Percentiles rank a stretch among this genome's conserved stretches.
Evolutionary conservation across 306 rosid species (phyloP).

Genomic region (Bauhinia variegata): DNA sequence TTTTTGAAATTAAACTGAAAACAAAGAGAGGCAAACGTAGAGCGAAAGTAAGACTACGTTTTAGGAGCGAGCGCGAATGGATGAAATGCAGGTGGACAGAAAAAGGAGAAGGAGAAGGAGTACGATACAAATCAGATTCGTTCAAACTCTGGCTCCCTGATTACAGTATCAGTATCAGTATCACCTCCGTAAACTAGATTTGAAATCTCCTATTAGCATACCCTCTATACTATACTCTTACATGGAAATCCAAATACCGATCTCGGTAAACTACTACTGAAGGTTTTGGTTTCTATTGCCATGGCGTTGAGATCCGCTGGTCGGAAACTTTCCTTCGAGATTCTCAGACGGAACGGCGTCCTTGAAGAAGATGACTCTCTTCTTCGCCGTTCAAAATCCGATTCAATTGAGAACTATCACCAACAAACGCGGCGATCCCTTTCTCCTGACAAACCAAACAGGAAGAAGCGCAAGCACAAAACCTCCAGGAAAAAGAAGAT

Average conservation of each 20-base stretch:
- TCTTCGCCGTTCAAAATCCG: slow-evolving; percentile 38
- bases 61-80: slow-evolving; percentile 38
- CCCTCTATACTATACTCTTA: too few species aligned
- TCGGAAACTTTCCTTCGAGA: slow-evolving; percentile 69
- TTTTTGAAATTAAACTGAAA: too few species aligned
- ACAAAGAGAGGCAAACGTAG: too few species aligned
- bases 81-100: slow-evolving; percentile 22
- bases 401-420: slow-evolving; percentile 33
- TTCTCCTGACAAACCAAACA: slow-evolving; percentile 26
- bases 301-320: slow-evolving; percentile 72
- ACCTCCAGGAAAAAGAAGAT: slow-evolving; percentile 51
- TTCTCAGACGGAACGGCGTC: slow-evolving; percentile 51
- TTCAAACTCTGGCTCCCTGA: too few species aligned
- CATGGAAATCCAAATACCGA: not conserved
- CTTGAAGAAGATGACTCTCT: slow-evolving; percentile 42
- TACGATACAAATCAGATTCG: not conserved
- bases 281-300: not conserved
- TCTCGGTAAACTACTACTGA: not conserved
- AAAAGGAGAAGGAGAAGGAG: not conserved
- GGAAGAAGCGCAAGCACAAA: slow-evolving; percentile 63
- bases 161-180: not conserved
- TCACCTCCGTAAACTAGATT: not conserved
- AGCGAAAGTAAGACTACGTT: too few species aligned
- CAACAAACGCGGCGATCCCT: slow-evolving; percentile 19
- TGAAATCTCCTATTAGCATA: not conserved